Conservation (phyloP, 768 basidiomycete genomes). For the Boletus rubroflammeus region DNA sequence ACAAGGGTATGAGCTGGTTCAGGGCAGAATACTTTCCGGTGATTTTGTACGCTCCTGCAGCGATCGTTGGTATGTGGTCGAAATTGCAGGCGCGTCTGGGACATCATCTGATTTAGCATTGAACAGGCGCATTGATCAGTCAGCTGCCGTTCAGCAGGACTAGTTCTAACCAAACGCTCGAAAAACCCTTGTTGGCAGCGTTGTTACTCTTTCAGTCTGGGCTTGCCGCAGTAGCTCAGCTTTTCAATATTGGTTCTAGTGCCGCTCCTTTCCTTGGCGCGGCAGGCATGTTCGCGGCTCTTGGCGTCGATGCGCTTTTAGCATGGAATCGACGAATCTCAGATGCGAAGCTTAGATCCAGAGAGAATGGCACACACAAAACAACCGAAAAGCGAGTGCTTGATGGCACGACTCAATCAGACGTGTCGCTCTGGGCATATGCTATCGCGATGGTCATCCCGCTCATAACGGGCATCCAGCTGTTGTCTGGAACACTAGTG, state of each 20-base stretch:
- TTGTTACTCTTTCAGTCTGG: constrained; percentile 58
- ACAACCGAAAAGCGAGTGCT: not conserved
- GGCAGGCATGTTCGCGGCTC: constrained; percentile 50
- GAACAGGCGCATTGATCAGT: constrained; percentile 55
- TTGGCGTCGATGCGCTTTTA: constrained; percentile 51
- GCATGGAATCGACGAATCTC: constrained; percentile 21
- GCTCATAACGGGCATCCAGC: constrained; percentile 53
- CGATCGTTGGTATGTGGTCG: constrained; percentile 56
- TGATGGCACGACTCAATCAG: constrained; percentile 19
- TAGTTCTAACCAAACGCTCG: constrained; percentile 36
- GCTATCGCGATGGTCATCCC: constrained; percentile 55
- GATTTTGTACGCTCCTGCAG: constrained; percentile 70
- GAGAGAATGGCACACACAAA: constrained; percentile 2
- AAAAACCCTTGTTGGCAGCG: constrained; percentile 59
- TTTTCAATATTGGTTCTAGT: constrained; percentile 69
- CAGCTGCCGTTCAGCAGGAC: constrained; percentile 50
- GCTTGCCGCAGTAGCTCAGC: constrained; percentile 57
- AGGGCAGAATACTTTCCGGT: constrained; percentile 61
- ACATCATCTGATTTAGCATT: not conserved
- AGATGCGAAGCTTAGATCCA: not conserved
- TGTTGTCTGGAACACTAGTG: constrained; percentile 62
- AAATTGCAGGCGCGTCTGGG: not conserved
- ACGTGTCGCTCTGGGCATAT: constrained; percentile 60
- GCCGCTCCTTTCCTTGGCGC: constrained; percentile 67
- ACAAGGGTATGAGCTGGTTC: constrained; percentile 86